Base-by-base conservation (phyloP, 495 filamentous ascomycete genomes). In the Zalerion maritima region DNA sequence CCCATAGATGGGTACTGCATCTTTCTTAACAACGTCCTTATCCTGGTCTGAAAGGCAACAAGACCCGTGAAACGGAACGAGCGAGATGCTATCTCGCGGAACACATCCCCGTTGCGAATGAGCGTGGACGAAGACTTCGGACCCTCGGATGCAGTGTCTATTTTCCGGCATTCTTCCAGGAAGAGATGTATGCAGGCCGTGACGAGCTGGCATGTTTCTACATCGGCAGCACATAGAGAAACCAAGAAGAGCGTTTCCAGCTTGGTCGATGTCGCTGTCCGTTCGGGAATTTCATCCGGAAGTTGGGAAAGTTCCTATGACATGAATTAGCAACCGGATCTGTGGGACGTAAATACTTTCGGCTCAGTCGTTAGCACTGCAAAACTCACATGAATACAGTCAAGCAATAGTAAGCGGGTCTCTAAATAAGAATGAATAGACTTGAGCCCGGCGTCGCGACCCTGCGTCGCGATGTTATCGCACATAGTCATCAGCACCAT, bases 11-110 rank as follows among this genome's bases (percentile, higher is more conserved):
- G 72, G 37, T 63, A 62, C 22, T 62, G 59, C 57, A 75, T 73
- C 28, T 67, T 65, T 12, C 67, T 52, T 20, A 77, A 37, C 7
- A 73, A 54, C 9, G 47, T 56, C 17, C 71, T 59, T 16, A 70
- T 57, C 11, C 72, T 55, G 35, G 73, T 76, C 35, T 77, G 72
- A 42, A 77, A 77, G 9, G 71, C 72, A 10, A 76, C 73, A 16
- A 73, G 45, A 2, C 72, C 72, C 13, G 72, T 77, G 28, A 77
- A 70, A 21, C 66, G 55, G 46, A 76, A 76, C 8, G 62, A 63
- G 26, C 64, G 64, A 1, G 73, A 67, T 6, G 71, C 66, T 28
- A 77, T 63, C 41, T 75, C 71, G 18, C 55, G 45, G 38, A 72
- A 77, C 11, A 73, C 51, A 4, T 72, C 68, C 31, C 60, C 54